Base-by-base conservation (phyloP, 192 early-diverging fungal species). In the Funneliformis geosporum region DNA sequence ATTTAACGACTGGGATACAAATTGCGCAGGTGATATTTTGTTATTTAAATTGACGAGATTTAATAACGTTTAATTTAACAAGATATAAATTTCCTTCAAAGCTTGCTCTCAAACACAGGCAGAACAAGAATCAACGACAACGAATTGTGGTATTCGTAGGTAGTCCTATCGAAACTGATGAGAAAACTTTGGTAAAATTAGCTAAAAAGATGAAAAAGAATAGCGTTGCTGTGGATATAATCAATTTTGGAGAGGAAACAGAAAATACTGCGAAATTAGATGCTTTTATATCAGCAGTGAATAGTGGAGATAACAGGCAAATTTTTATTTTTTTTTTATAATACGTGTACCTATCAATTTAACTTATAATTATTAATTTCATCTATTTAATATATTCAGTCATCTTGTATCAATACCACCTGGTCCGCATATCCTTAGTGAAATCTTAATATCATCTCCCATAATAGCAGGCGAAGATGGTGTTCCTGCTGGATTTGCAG, bases 121-220 rank as follows among this genome's bases (percentile, higher is more conserved):
- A 97, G 76, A 98, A 99, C 88, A 97, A 95, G 85, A 94, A 96
- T 78, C 97, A 98, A 84, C 88, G 92, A 79, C 97, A 97, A 85
- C 82, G 97, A 50, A 94, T 99, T 67, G 91, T 99, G 82, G 95
- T 93, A 23, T 98, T 99, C 87, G 94, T 96, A 2, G 95, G 94
- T 44, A 96, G 95, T 66, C 97, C 97, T 33, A 81, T 99, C 16
- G 85, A 87, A 8, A 87, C 93, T 38, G 97, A 98, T 80, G 91
- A 95, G 77, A 92, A 90, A 83, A 87, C 96, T 43, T 83, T 99
- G 42, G 92, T 96, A 40, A 92, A 90, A 82, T 83, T 99, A 66
- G 97, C 92, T 76, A 98, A 98, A 88, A 97, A 97, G 82, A 90
- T 97, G 75, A 98, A 98, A 84, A 99, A 99, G 91, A 99, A 99